Conservation (phyloP, 768 basidiomycete genomes). For the Tulasnella sp. region DNA sequence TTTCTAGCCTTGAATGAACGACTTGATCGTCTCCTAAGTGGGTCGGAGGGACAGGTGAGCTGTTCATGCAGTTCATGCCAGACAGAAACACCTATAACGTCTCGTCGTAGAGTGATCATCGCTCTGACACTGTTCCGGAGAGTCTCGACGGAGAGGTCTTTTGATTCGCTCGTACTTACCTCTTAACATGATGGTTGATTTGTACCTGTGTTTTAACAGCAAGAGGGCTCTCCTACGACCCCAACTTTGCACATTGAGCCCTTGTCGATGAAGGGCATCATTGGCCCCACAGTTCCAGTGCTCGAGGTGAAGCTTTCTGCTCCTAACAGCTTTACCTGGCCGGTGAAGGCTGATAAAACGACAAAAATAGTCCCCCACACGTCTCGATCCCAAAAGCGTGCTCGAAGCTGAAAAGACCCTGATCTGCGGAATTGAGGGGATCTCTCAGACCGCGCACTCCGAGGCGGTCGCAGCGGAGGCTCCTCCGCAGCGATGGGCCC, state of each 20-base stretch:
- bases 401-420: not conserved
- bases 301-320: not conserved
- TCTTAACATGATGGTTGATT: not conserved
- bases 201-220: not conserved
- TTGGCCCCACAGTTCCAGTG: no score
- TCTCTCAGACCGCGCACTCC: constrained; percentile 7
- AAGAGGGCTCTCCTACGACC: not conserved
- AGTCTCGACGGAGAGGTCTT: not conserved
- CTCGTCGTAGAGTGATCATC: not conserved
- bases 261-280: no score
- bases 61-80: not conserved
- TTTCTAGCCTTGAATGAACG: not conserved
- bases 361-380: not conserved
- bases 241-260: not conserved
- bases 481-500: constrained; percentile 82
- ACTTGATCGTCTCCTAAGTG: not conserved
- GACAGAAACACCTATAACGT: not conserved
- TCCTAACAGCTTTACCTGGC: not conserved
- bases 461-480: constrained; percentile 73
- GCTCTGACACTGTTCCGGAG: not conserved
- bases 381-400: no score
- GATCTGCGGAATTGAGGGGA: not conserved
- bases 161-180: not conserved
- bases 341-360: not conserved
- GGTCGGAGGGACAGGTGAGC: not conserved